Evolutionary conservation across 345 rosid species (phyloP), one percentile per base, ranked within the genome.

Genomic region (Eucalyptus caleyi): DNA sequence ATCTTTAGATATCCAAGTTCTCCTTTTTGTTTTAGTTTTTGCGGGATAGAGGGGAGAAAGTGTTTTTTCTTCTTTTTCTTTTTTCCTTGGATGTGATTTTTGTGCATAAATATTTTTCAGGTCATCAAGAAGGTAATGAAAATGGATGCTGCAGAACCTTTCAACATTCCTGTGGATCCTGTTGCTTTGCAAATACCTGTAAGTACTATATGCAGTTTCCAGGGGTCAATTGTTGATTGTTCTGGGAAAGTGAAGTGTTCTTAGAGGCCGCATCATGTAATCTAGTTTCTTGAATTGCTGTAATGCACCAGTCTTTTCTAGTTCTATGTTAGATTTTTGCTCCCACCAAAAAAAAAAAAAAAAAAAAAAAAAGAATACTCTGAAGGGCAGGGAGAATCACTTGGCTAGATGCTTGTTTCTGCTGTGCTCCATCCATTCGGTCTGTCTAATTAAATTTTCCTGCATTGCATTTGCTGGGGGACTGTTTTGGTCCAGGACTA

Each of bases 121-220:
- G 96, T 98, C 90, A 95, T 98, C 89, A 97, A 92, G 95, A 98
- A 98, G 94, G 95, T 97, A 81, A 97, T 97, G 99, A 98, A 97
- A 95, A 98, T 98, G 99, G 99, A 98, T 80, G 98, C 99, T 86
- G 99, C 99, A 88, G 97, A 96, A 89, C 99, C 98, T 16, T 98
- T 97, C 90, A 98, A 96, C 89, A 93, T 87, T 88, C 99, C 99
- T 54, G 99, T 98, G 91, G 94, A 98, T 91, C 99, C 99, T 47
- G 96, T 95, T 93, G 98, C 99, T 93, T 93, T 98, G 88, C 99
- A 99, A 90, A 97, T 98, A 90, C 99, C 99, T 88, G 99, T 98
- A 93, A 96, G 97, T 92, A 49, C 86, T 88, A 72, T 40, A 18
- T 69, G 16, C 44, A 88, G 50, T 50, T 50, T 47, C 27, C 44